phyloP scores from a whole-genome alignment of 2,329 filamentous ascomycete species.

The Penicillium sp. region DNA sequence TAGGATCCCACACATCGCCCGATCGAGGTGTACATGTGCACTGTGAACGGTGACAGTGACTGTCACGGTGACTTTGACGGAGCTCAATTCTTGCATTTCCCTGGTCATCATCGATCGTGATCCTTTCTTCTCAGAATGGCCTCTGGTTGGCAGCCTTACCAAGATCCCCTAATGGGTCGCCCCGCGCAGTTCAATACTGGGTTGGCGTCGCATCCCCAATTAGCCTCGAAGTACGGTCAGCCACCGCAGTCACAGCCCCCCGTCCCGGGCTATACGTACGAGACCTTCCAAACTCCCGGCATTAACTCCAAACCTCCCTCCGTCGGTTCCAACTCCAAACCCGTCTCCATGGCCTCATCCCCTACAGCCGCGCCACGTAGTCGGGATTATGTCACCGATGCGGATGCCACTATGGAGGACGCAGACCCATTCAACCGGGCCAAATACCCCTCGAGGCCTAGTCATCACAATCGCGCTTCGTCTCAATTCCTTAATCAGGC shows the following conservation, averaged over 20 bases:
- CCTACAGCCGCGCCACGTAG: constrained; percentile 55
- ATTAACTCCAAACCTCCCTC: constrained; percentile 32
- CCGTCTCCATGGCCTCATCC: constrained; percentile 54
- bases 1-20: constrained; percentile 22
- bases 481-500: constrained; percentile 64
- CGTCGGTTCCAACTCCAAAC: constrained; percentile 41
- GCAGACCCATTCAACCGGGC: constrained; percentile 77
- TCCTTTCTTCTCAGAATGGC: constrained; percentile 39
- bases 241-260: constrained; percentile 49
- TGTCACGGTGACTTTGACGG: constrained; percentile 9
- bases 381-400: constrained; percentile 62
- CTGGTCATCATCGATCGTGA: constrained; percentile 23
- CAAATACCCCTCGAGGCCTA: constrained; percentile 77
- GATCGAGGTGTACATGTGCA: constrained; percentile 30
- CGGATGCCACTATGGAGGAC: constrained; percentile 83
- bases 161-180: constrained; percentile 56
- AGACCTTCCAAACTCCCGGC: constrained; percentile 55
- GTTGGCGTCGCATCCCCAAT: constrained; percentile 46
- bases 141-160: constrained; percentile 62
- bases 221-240: constrained; percentile 48
- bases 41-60: constrained; percentile 22
- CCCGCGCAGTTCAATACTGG: constrained; percentile 61
- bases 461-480: constrained; percentile 64
- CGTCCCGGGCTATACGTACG: constrained; percentile 58
- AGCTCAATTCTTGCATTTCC: constrained; percentile 17